Percentiles rank a stretch among this genome's conserved stretches.
These are phyloP conservation scores for Pestalotiopsis sp. DNA, from an alignment of 2,329 filamentous ascomycete genomes.

Conservation along the genomic window DNA sequence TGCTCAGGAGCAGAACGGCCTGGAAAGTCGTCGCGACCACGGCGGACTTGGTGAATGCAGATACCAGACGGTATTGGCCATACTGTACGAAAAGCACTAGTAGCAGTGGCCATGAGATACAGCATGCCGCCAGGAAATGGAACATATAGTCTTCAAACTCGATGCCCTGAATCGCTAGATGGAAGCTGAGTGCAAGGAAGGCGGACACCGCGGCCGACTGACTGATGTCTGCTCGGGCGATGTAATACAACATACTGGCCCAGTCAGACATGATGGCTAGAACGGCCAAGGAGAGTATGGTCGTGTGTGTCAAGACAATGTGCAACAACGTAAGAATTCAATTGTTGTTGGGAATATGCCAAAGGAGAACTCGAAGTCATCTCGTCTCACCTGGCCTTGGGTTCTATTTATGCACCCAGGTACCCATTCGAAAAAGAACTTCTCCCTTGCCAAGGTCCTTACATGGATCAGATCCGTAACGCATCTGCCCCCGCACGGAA, in stretches of 20 bases:
- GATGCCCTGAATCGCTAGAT: background rate
- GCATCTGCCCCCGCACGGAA: background rate
- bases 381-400: too few relatives aligned
- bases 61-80: background rate
- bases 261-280: background rate
- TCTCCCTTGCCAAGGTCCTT: background rate
- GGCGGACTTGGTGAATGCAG: background rate
- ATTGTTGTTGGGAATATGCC: too few relatives aligned
- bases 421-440: too few relatives aligned
- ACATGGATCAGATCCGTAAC: background rate
- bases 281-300: background rate
- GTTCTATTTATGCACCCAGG: too few relatives aligned
- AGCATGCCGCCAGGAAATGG: background rate
- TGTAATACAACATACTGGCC: background rate
- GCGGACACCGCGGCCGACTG: background rate
- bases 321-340: background rate
- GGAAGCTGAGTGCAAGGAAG: background rate
- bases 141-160: background rate
- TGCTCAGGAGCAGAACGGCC: slow-evolving; percentile 25
- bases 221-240: background rate
- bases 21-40: slow-evolving; percentile 12
- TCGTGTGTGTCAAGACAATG: background rate
- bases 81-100: background rate
- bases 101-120: background rate
- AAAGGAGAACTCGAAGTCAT: too few relatives aligned